Percentiles rank a stretch among this genome's conserved stretches.
Evolutionary conservation across 495 filamentous ascomycete species (phyloP).

Genomic region (Penicillium roqueforti): DNA sequence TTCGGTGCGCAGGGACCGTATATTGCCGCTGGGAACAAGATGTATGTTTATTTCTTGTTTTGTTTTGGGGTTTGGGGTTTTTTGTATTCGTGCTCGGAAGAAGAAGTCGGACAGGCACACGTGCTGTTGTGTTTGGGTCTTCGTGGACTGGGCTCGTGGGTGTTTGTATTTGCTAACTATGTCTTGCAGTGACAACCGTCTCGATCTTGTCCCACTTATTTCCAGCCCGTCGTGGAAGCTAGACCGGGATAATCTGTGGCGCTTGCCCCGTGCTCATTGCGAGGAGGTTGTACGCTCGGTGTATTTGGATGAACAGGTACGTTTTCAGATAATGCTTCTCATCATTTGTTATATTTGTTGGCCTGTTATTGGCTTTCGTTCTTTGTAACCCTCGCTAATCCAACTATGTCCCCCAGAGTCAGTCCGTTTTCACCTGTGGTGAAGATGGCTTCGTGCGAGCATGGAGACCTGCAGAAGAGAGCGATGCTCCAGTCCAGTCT

Average conservation of each 20-base stretch:
- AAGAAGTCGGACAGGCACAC: background rate
- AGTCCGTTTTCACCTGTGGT: slow-evolving; percentile 69
- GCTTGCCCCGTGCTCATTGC: slow-evolving; percentile 72
- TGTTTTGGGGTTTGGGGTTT: slow-evolving; percentile 12
- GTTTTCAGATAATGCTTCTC: slow-evolving; percentile 9
- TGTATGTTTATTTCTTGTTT: slow-evolving; percentile 25
- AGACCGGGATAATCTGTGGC: slow-evolving; percentile 56
- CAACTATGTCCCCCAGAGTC: slow-evolving; percentile 38
- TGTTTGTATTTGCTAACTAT: slow-evolving; percentile 8
- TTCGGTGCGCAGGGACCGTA: slow-evolving; percentile 47
- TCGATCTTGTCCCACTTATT: slow-evolving; percentile 64
- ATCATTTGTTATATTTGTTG: background rate
- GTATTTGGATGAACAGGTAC: slow-evolving; percentile 63
- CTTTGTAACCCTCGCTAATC: background rate
- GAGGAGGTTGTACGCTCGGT: slow-evolving; percentile 80
- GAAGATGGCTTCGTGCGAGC: slow-evolving; percentile 68
- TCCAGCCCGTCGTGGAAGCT: slow-evolving; percentile 57
- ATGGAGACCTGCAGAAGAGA: slow-evolving; percentile 33
- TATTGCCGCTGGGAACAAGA: slow-evolving; percentile 43
- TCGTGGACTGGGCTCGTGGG: background rate
- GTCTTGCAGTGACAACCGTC: slow-evolving; percentile 51
- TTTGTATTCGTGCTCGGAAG: too few species aligned
- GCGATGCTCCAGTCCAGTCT: slow-evolving; percentile 17
- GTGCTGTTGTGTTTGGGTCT: background rate
- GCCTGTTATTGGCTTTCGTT: background rate